These are phyloP conservation scores for Rhinocladiella mackenziei DNA, from an alignment of 2,329 filamentous ascomycete genomes.

Conservation along the genomic window DNA sequence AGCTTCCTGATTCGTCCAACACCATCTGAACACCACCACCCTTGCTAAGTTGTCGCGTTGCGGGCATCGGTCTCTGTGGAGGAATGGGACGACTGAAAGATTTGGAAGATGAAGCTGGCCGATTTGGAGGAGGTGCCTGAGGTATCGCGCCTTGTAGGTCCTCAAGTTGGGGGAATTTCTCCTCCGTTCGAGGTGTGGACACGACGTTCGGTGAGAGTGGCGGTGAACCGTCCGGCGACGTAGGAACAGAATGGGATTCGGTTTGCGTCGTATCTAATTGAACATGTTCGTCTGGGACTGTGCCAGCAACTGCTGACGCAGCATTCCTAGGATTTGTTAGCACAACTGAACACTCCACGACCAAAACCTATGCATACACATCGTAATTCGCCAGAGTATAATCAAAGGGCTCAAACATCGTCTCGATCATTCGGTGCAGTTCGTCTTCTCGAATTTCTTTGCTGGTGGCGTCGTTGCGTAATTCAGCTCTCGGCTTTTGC, in stretches of 20 bases:
- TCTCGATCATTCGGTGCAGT: slow-evolving; percentile 89
- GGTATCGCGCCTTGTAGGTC: slow-evolving; percentile 23
- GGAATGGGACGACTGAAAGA: slow-evolving; percentile 41
- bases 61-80: slow-evolving; percentile 39
- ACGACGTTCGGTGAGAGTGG: slow-evolving; percentile 25
- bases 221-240: slow-evolving; percentile 29
- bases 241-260: slow-evolving; percentile 18
- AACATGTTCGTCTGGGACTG: slow-evolving; percentile 20
- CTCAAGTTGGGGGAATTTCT: slow-evolving; percentile 14
- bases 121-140: slow-evolving; percentile 8
- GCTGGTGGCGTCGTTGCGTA: slow-evolving; percentile 90
- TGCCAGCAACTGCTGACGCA: slow-evolving; percentile 26
- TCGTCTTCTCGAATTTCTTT: slow-evolving; percentile 95
- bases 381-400: slow-evolving; percentile 80
- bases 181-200: slow-evolving; percentile 8
- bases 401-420: slow-evolving; percentile 89
- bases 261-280: slow-evolving; percentile 21
- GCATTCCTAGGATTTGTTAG: slow-evolving; percentile 34
- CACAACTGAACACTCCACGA: slow-evolving; percentile 34
- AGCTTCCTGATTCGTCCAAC: slow-evolving; percentile 81
- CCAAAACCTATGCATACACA: slow-evolving; percentile 50
- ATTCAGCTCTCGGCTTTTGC: slow-evolving; percentile 85
- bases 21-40: slow-evolving; percentile 87
- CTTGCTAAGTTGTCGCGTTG: slow-evolving; percentile 68
- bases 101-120: slow-evolving; percentile 27